These are phyloP conservation scores for Verticillium albo-atrum DNA, from an alignment of 2,329 filamentous ascomycete genomes.

Conservation along the genomic window DNA sequence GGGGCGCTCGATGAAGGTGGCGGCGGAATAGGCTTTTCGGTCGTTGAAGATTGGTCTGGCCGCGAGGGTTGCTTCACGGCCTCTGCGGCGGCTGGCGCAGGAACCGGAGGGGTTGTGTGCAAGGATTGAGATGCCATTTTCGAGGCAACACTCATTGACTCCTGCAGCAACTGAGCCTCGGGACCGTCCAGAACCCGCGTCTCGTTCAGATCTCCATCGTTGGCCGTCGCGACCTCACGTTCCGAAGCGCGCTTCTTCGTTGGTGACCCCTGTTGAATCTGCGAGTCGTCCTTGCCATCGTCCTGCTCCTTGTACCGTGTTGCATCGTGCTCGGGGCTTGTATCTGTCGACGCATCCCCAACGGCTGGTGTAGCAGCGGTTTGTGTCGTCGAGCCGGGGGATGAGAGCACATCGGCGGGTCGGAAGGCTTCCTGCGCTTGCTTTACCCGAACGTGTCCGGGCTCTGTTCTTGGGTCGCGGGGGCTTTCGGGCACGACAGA, in stretches of 20 bases:
- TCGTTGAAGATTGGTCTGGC: not conserved
- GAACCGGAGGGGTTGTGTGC: not conserved
- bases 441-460: not conserved
- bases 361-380: slow-evolving; percentile 69
- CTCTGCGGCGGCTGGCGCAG: not conserved
- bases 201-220: slow-evolving; percentile 8
- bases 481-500: not conserved
- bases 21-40: not conserved
- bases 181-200: slow-evolving; percentile 20
- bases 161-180: slow-evolving; percentile 41
- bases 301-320: slow-evolving; percentile 48
- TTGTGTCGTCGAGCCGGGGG: slow-evolving; percentile 63
- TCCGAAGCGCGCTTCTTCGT: slow-evolving; percentile 12
- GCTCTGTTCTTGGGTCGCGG: not conserved
- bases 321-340: slow-evolving; percentile 67
- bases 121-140: not conserved
- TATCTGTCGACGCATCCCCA: slow-evolving; percentile 65
- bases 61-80: not conserved
- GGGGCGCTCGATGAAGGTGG: not conserved
- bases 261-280: slow-evolving; percentile 24
- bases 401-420: slow-evolving; percentile 30
- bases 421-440: not conserved
- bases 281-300: slow-evolving; percentile 28
- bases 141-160: slow-evolving; percentile 23
- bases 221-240: slow-evolving; percentile 2